Percentiles rank a stretch among this genome's conserved stretches.
These are phyloP conservation scores for Phytophthora melonis DNA, from an alignment of 352 stramenopile species.

Conservation along the genomic window DNA sequence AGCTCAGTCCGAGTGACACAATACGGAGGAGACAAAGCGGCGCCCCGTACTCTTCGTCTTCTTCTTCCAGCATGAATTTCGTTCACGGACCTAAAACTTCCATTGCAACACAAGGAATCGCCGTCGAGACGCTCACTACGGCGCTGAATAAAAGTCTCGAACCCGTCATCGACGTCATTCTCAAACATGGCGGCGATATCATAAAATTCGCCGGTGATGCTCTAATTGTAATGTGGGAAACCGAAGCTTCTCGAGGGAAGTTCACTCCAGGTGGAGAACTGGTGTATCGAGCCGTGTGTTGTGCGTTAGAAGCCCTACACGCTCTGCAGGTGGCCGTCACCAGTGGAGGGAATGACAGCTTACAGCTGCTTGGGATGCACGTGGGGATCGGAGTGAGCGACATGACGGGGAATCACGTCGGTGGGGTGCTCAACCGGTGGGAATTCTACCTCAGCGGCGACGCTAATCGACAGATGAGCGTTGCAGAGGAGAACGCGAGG, in stretches of 20 bases:
- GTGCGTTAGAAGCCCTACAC: slow-evolving; percentile 65
- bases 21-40: slow-evolving; percentile 54
- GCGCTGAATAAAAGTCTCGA: slow-evolving; percentile 84
- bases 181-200: slow-evolving; percentile 79
- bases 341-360: slow-evolving; percentile 17
- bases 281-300: slow-evolving; percentile 63
- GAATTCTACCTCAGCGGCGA: slow-evolving; percentile 90
- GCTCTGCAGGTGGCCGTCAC: slow-evolving; percentile 40
- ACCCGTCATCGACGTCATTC: slow-evolving; percentile 80
- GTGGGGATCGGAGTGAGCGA: slow-evolving; percentile 83
- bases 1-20: slow-evolving; percentile 38
- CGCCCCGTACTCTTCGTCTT: not conserved
- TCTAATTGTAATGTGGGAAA: slow-evolving; percentile 87
- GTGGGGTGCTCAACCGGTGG: slow-evolving; percentile 83
- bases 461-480: slow-evolving; percentile 85
- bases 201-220: slow-evolving; percentile 88
- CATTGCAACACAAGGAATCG: slow-evolving; percentile 61
- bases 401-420: slow-evolving; percentile 84
- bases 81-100: slow-evolving; percentile 57
- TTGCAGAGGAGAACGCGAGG: slow-evolving; percentile 69
- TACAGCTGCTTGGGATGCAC: slow-evolving; percentile 74
- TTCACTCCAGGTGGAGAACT: slow-evolving; percentile 54
- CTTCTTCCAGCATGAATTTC: slow-evolving; percentile 49
- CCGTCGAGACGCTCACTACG: slow-evolving; percentile 78
- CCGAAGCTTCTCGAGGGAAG: slow-evolving; percentile 52